Percentiles rank a stretch among this genome's conserved stretches.
These are phyloP conservation scores for Saccharomycopsis sp. DNA, from an alignment of 805 yeast species.

Conservation along the genomic window DNA sequence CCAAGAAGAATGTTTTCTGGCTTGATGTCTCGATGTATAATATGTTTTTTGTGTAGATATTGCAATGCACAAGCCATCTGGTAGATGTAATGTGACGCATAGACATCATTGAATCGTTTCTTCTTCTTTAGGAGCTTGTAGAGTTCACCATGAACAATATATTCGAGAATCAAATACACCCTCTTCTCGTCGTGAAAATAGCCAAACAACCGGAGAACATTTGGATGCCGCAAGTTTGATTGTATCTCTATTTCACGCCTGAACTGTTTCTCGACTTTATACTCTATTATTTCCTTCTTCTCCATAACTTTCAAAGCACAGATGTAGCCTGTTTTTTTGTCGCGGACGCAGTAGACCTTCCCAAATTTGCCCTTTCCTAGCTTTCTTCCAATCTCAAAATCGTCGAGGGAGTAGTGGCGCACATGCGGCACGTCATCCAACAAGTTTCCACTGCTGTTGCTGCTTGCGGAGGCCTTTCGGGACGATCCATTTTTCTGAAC, in stretches of 20 bases:
- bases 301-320: slow-evolving; percentile 91
- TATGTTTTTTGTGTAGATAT: slow-evolving; percentile 69
- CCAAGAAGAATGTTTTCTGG: slow-evolving; percentile 87
- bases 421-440: neutral
- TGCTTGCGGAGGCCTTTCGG: neutral
- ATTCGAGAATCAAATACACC: slow-evolving; percentile 81
- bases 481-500: neutral
- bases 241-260: slow-evolving; percentile 91
- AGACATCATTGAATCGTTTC: slow-evolving; percentile 61
- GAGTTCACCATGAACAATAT: slow-evolving; percentile 79
- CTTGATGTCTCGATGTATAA: slow-evolving; percentile 87
- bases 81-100: slow-evolving; percentile 69
- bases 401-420: slow-evolving; percentile 38
- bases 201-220: slow-evolving; percentile 71
- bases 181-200: slow-evolving; percentile 75
- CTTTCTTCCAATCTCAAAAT: slow-evolving; percentile 74
- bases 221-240: slow-evolving; percentile 65
- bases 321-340: slow-evolving; percentile 63
- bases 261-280: slow-evolving; percentile 77
- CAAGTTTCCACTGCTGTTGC: neutral
- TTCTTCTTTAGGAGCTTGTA: slow-evolving; percentile 60
- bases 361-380: slow-evolving; percentile 95
- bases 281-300: slow-evolving; percentile 65
- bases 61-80: slow-evolving; percentile 77
- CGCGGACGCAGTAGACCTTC: slow-evolving; percentile 80